Base-by-base conservation (phyloP, 1,284 basidiomycete genomes). In the Fomitopsis betulina region DNA sequence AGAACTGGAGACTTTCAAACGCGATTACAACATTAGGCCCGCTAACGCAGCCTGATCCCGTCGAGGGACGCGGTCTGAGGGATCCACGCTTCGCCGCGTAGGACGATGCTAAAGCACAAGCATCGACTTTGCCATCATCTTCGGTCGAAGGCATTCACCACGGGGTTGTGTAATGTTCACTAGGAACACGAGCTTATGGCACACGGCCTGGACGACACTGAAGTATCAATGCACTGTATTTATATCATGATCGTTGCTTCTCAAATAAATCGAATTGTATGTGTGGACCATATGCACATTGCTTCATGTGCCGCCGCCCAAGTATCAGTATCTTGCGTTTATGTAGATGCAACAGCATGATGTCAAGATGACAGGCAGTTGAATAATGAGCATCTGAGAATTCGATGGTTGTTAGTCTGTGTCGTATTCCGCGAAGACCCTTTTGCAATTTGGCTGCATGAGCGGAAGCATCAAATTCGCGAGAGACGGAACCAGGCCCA, bases 1-100 rank as follows among this genome's bases (percentile, higher is more conserved):
- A 61, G 92, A 94, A 58, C 91, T 96, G 65, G 88, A 91, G 66
- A 72, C 75, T 21, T 94, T 96, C 77, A 92, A 93, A 72, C 80
- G 79, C 64, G 91, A 95, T 62, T 87, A 93, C 72, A 87, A 87
- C 65, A 91, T 95, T 61, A 84, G 89, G 55, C 81, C 85, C 25
- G 79, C 86, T 3, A 53, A 66, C 15, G 62, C 67, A 10, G 61
- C 30, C 5, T 60, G 45, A 52, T 35, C n/a, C 4, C 13, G 32
- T 17, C 32, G 33, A 52, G 21, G 17, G 19, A 15, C 25, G 25
- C 25, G 45, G 12, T 13, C 15, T 13, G 25, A 6, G 13, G 23
- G 27, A 7, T 3, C 3, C 12, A 4, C 10, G 25, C 25, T 30
- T 15, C 15, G 12, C 9, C 8, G 23, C 45, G 23, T 4, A n/a